Base-by-base conservation (phyloP, 345 rosid genomes). In the Dovyalis caffra region DNA sequence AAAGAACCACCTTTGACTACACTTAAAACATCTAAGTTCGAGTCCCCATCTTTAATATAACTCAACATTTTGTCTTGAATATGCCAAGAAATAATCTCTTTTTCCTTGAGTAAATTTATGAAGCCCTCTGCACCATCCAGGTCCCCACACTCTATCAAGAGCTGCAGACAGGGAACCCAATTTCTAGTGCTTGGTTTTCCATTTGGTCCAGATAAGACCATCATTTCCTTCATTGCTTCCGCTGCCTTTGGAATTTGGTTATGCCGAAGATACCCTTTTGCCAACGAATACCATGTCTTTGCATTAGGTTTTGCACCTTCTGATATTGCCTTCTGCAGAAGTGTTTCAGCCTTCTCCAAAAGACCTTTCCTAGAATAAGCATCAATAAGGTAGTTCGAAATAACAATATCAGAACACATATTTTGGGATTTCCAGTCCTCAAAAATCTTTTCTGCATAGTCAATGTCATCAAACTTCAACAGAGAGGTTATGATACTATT, bases 391-490 rank as follows among this genome's bases (percentile, higher is more conserved):
- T 66, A n/a, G 65, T 85, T 82, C 21, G 81, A 74, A 51, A 84
- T 64, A 3, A 76, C 67, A 21, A 80, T 66, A 69, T 85, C 82
- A 21, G 68, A 68, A 5, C 0, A 0, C 47, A 47, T 21, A 35
- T 38, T 26, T 49, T 58, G 69, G 51, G 80, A 81, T 75, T 79
- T 81, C 90, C 90, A 85, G 61, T 77, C 84, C 21, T 78, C 72
- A 63, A 78, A 80, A 63, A 87, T 77, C 74, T 66, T 75, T 73
- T 85, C 85, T 10, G 82, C 90, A 69, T 26, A 63, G 67, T 83
- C 86, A 47, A 85, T 4, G 78, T 87, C 90, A 32, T 85, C 82
- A 29, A 82, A 56, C 80, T 78, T 85, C 83, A 80, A 3, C 45
- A 85, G 31, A 56, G 87, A 72, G 7, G 31, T 8, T 15, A 87